Evolutionary conservation across 805 yeast genomes (phyloP), one percentile per base, ranked within the genome.

Genomic region (Suhomyces vadensis): DNA sequence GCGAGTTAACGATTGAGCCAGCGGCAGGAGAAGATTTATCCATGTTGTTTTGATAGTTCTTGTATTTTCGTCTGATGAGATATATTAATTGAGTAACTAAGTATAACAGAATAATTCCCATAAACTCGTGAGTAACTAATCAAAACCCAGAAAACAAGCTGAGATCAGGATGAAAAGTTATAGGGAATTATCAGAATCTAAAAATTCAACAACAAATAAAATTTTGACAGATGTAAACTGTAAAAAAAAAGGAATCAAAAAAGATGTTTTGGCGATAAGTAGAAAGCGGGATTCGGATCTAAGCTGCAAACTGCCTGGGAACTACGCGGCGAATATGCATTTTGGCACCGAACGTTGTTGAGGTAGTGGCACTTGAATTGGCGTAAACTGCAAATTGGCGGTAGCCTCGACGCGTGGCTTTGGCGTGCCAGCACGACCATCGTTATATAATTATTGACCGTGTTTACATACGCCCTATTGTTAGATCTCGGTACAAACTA

Each of bases 1-100:
- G 83, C 10, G 81, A 75, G 61, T 79, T 79, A 48, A 75, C 77
- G 31, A 71, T 49, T 22, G 74, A 62, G 38, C 57, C 42, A 25
- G 56, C 47, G 24, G 61, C 43, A 49, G 58, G 59, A 14, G 52
- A 49, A 37, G 62, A 53, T 48, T 63, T 65, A 39, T 70, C 74
- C 74, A 69, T 69, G 25, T 25, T 49, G 40, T 6, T 13, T 16
- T 13, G 13, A 14, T 17, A 25, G 13, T 21, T 35, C 16, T 43
- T 46, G 42, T 46, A 39, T 57, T 61, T 65, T 37, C 54, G 54
- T 43, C 57, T 61, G 25, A 64, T 37, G 9, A 65, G 44, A 53
- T 69, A 71, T 33, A 62, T 46, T 16, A 55, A 44, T 53, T 71
- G 75, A 42, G 65, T 63, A 27, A 67, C 42, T 37, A 71, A 52